Evolutionary conservation across 768 basidiomycete genomes (phyloP), one percentile per base, ranked within the genome.

Genomic region (Kondoa malvinella): DNA sequence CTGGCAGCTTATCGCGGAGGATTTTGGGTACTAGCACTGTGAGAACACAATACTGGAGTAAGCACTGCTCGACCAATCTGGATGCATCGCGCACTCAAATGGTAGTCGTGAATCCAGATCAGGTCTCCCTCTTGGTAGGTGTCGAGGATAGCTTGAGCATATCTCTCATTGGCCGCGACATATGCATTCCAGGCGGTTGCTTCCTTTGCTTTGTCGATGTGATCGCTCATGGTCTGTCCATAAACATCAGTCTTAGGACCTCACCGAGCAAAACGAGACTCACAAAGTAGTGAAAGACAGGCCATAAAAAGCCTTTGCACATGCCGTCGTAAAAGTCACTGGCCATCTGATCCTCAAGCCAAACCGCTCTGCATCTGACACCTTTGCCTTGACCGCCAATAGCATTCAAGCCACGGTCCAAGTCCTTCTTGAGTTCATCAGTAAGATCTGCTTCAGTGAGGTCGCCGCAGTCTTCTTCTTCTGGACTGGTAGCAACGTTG

Each of bases 261-360:
- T 17, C 30, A 26, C 26, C 29, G 31, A 63, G n/a, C 57, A 59
- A 59, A 56, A 56, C 14, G 50, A 56, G 50, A 59, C 58, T 14
- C 66, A 96, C 86, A 67, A 97, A 84, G 76, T 97, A 97, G 79
- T 97, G 95, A 83, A 97, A 95, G 56, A 96, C 80, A 0, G 94
- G 94, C 92, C 50, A 60, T 17, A 61, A 66, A 57, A 29, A 75
- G 74, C 87, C 86, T 77, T 99, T 99, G 83, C 92, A 96, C 77
- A 95, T 96, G 0, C 92, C 92, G 72, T 97, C 71, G 68, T 75
- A 74, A 57, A 75, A 72, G 56, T 66, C 70, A 66, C 66, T 26
- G 30, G 50, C 63, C 26, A 56, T 34, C 57, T 87, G 83, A 73
- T 90, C 88, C 73, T 88, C 86, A 34, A 92, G 80, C 88, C 89